Conservation (phyloP, 1,139 yeast genomes). For the Hemisphaericaspora xylofermentans region DNA sequence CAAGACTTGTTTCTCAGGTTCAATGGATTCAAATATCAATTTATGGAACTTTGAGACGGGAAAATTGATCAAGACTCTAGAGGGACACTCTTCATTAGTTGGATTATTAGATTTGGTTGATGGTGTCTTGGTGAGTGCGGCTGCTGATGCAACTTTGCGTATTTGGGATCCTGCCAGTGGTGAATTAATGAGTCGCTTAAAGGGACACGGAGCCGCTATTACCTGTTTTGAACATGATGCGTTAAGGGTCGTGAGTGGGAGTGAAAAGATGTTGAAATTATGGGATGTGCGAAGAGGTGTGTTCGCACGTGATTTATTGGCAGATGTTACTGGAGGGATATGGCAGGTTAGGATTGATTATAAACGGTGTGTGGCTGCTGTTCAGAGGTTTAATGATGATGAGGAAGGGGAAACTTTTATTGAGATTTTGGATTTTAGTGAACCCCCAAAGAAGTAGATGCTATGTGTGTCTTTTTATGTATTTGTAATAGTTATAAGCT, state of each 20-base stretch:
- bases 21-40: constrained; percentile 85
- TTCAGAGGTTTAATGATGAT: constrained; percentile 54
- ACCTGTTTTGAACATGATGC: constrained; percentile 94
- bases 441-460: constrained; percentile 25
- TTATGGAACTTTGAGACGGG: constrained; percentile 90
- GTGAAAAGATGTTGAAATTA: constrained; percentile 73
- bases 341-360: constrained; percentile 94
- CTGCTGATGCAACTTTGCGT: constrained; percentile 89
- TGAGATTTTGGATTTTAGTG: constrained; percentile 82
- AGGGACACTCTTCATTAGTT: constrained; percentile 87
- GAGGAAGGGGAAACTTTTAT: constrained; percentile 60
- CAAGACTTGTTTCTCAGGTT: constrained; percentile 84
- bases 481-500: no score
- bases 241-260: constrained; percentile 81
- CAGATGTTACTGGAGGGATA: constrained; percentile 77
- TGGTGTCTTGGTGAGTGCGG: constrained; percentile 86
- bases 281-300: constrained; percentile 85
- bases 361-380: constrained; percentile 88
- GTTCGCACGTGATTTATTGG: constrained; percentile 70
- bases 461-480: not conserved
- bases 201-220: constrained; percentile 86
- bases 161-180: constrained; percentile 92
- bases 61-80: constrained; percentile 59
- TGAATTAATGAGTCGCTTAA: constrained; percentile 62
- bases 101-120: constrained; percentile 81